Percentiles rank a stretch among this genome's conserved stretches.
Evolutionary conservation across 495 filamentous ascomycete genomes (phyloP).

Genomic region (Antarctomyces pellizariae): DNA sequence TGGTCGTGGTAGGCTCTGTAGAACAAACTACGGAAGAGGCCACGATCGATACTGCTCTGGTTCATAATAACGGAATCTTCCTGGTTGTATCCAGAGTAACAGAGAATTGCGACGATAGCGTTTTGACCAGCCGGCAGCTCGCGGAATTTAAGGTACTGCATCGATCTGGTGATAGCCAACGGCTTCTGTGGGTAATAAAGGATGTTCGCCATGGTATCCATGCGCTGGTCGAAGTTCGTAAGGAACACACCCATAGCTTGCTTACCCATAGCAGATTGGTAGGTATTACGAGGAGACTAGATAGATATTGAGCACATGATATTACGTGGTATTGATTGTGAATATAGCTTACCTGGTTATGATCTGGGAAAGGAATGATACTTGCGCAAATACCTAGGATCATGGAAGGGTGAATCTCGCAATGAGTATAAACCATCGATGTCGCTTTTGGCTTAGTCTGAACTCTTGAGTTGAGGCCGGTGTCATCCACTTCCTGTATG

Average conservation of each 20-base stretch:
- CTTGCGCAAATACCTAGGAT: constrained; percentile 92
- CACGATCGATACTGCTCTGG: constrained; percentile 92
- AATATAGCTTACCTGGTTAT: constrained; percentile 48
- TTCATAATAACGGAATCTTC: constrained; percentile 99
- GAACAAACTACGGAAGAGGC: constrained; percentile 91
- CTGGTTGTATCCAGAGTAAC: constrained; percentile 98
- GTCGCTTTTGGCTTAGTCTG: constrained; percentile 62
- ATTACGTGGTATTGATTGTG: constrained; percentile 1
- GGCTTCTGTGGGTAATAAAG: constrained; percentile 98
- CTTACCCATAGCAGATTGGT: constrained; percentile 99
- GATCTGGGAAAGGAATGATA: constrained; percentile 98
- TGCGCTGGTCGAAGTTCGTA: constrained; percentile 82
- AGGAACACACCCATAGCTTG: constrained; percentile 98
- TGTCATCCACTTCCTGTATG: constrained; percentile 24
- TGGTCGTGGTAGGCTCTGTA: constrained; percentile 91
- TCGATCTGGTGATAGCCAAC: constrained; percentile 81
- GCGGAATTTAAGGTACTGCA: constrained; percentile 96
- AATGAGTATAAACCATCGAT: constrained; percentile 84
- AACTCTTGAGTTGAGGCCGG: constrained; percentile 44
- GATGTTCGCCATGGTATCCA: constrained; percentile 99
- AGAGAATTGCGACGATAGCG: constrained; percentile 90
- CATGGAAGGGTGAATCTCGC: constrained; percentile 98
- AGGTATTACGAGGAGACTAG: constrained; percentile 88
- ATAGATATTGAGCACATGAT: constrained; percentile 4
- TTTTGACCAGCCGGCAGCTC: constrained; percentile 95